phyloP scores from a whole-genome alignment of 2,329 filamentous ascomycete species.

The Monosporascus sp. region DNA sequence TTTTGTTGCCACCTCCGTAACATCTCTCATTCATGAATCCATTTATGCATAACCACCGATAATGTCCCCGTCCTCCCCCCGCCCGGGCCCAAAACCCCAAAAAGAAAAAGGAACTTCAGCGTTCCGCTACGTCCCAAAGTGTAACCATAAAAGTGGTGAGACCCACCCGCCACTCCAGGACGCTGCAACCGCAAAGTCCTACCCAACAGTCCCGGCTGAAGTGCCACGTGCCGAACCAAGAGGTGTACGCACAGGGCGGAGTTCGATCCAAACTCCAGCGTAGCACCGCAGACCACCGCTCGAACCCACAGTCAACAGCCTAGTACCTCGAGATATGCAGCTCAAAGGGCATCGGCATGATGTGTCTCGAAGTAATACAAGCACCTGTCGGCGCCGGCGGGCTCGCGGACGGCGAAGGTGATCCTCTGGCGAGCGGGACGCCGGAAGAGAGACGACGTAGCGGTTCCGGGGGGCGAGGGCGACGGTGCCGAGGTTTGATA shows the following conservation, averaged over 20 bases:
- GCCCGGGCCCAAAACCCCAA: no score
- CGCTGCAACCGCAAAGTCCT: no score
- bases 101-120: no score
- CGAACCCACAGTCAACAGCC: background rate
- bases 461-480: slow-evolving; percentile 46
- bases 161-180: no score
- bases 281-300: background rate
- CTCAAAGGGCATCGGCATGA: slow-evolving; percentile 38
- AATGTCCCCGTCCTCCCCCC: no score
- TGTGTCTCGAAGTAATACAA: slow-evolving; percentile 61
- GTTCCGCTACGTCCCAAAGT: no score
- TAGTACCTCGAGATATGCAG: slow-evolving; percentile 30
- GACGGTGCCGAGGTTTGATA: slow-evolving; percentile 36
- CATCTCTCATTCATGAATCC: background rate
- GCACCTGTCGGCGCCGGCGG: slow-evolving; percentile 39
- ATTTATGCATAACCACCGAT: no score
- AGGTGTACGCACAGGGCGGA: no score
- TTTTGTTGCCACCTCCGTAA: background rate
- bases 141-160: no score
- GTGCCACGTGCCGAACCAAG: no score
- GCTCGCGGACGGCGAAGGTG: slow-evolving; percentile 41
- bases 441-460: slow-evolving; percentile 45
- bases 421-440: slow-evolving; percentile 50
- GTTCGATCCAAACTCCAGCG: background rate
- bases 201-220: no score